Evolutionary conservation across 2,329 filamentous ascomycete species (phyloP).

Genomic region (Monilinia vaccinii-corymbosi): DNA sequence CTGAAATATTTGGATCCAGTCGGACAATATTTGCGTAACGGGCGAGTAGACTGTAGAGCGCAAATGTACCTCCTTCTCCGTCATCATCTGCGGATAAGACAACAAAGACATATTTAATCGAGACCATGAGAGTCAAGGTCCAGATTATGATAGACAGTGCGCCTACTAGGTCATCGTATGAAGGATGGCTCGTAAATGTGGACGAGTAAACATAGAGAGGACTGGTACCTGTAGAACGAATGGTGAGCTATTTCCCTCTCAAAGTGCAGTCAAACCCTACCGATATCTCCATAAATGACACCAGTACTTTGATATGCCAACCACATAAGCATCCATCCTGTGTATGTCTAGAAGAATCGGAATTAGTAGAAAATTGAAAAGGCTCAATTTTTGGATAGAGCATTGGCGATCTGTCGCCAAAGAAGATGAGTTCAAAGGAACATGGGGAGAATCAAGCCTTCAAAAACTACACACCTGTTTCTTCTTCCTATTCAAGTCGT

Average conservation of each 20-base stretch:
- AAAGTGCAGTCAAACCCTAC: constrained; percentile 31
- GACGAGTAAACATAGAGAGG: constrained; percentile 65
- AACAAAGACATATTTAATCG: constrained; percentile 59
- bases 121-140: constrained; percentile 61
- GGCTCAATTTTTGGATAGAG: neutral
- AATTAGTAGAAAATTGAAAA: neutral
- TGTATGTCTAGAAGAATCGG: constrained; percentile 15
- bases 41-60: constrained; percentile 54
- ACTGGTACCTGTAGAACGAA: constrained; percentile 32
- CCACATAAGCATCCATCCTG: constrained; percentile 30
- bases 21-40: constrained; percentile 52
- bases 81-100: constrained; percentile 60
- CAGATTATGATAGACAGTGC: constrained; percentile 61
- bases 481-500: constrained; percentile 25
- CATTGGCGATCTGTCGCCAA: too few species aligned
- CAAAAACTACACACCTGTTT: constrained; percentile 21
- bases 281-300: constrained; percentile 63
- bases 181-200: constrained; percentile 50
- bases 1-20: constrained; percentile 46
- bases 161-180: constrained; percentile 50
- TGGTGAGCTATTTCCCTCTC: neutral
- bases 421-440: neutral
- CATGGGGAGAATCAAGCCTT: neutral
- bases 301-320: constrained; percentile 57
- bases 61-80: constrained; percentile 62